phyloP scores from a whole-genome alignment of 257 asterid genomes.

The Capsicum baccatum region DNA sequence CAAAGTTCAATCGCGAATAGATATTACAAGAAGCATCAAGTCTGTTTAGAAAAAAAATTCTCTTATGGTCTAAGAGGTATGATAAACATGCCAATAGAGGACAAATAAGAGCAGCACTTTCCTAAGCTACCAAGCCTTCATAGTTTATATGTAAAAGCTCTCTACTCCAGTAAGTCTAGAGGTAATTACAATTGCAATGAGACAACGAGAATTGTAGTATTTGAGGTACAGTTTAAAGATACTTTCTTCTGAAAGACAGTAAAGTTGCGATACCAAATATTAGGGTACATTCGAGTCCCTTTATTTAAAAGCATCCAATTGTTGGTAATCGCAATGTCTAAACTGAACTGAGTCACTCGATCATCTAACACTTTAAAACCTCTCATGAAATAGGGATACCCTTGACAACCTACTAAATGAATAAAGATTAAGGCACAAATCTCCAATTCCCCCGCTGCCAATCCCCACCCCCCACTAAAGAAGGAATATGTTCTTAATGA shows the following conservation, averaged over 20 bases:
- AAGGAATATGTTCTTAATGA: constrained; percentile 2
- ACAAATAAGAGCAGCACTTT: constrained; percentile 12
- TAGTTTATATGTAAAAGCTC: background rate
- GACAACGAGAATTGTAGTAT: background rate
- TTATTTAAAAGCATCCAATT: background rate
- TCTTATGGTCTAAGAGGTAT: background rate
- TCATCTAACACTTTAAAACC: background rate
- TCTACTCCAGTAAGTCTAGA: background rate
- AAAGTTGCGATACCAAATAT: background rate
- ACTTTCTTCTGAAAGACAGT: constrained; percentile 6
- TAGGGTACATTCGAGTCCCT: background rate
- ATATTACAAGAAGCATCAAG: background rate
- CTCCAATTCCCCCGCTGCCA: background rate
- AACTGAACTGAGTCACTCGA: background rate
- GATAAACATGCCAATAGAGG: background rate
- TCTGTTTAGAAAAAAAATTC: background rate
- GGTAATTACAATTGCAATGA: background rate
- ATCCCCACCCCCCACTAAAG: background rate
- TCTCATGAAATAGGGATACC: background rate
- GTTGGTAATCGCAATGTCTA: background rate
- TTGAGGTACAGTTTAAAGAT: background rate
- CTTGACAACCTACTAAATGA: background rate
- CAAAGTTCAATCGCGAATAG: background rate
- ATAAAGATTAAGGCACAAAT: background rate
- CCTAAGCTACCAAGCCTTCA: background rate